phyloP scores from a whole-genome alignment of 768 basidiomycete genomes.

The Daedaleopsis nitida region DNA sequence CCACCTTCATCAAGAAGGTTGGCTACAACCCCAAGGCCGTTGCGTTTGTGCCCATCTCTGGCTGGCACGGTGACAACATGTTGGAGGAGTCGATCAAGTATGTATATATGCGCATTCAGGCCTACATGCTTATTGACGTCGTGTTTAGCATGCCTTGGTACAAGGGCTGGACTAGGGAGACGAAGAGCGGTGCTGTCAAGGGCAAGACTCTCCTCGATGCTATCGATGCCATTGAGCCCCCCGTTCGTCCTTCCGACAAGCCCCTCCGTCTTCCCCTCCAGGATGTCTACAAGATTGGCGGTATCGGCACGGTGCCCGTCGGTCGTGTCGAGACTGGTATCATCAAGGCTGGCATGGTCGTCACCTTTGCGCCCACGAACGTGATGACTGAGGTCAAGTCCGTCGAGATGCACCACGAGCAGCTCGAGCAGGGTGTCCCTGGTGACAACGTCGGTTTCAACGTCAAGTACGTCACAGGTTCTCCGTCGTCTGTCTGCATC shows the following conservation, averaged over 20 bases:
- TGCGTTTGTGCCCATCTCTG: slow-evolving; percentile 99
- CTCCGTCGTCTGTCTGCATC: slow-evolving; percentile 1
- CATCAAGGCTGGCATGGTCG: slow-evolving; percentile 99
- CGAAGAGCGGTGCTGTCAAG: slow-evolving; percentile 89
- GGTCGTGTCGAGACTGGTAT: slow-evolving; percentile 99
- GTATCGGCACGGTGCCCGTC: slow-evolving; percentile 99
- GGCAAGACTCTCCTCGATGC: slow-evolving; percentile 99
- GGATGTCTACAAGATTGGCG: slow-evolving; percentile 99
- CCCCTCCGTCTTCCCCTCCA: slow-evolving; percentile 99
- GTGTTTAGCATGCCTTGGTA: slow-evolving; percentile 91
- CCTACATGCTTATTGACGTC: neutral
- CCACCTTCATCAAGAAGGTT: slow-evolving; percentile 99
- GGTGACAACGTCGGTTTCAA: slow-evolving; percentile 99
- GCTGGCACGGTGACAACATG: slow-evolving; percentile 99
- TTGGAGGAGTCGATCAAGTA: slow-evolving; percentile 97
- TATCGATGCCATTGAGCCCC: slow-evolving; percentile 99
- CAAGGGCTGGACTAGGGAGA: slow-evolving; percentile 99
- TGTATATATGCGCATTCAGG: slow-evolving; percentile 28
- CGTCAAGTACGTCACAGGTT: slow-evolving; percentile 69
- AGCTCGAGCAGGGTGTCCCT: slow-evolving; percentile 90
- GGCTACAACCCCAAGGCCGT: slow-evolving; percentile 99
- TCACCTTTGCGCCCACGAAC: slow-evolving; percentile 93
- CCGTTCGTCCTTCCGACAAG: slow-evolving; percentile 95
- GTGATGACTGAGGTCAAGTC: slow-evolving; percentile 99
- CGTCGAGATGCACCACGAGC: slow-evolving; percentile 99